Base-by-base conservation (phyloP, 106 monocot species). In the Posidonia australis region DNA sequence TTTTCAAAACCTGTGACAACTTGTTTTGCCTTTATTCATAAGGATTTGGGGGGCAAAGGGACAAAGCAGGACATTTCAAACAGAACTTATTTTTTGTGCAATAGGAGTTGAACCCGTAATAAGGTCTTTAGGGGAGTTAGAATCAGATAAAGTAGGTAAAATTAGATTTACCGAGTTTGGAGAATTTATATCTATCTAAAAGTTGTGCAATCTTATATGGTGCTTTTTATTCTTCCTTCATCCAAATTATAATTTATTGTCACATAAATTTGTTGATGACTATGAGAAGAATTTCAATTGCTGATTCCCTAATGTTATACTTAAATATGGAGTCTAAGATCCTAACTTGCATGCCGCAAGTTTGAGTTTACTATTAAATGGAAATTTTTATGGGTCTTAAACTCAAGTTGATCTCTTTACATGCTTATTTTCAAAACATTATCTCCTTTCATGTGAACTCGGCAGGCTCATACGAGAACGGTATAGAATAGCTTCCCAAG, bases 1-100 rank as follows among this genome's bases (percentile, higher is more conserved):
- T 23, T 42, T 65, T 66, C 5, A 14, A 26, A 44, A 63, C n/a
- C 13, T 65, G 53, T 63, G 22, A 13, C 22, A 5, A 41, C 2
- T 36, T 41, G 11, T 19, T 22, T 61, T 55, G 10, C 48, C 58
- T 56, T 27, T 29, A 51, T 44, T 30, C 63, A 23, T 72, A 93
- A 89, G 93, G 65, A 80, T 93, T 5, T 93, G 93, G 93, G 93
- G 93, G 45, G 93, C 89, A 60, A 93, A 93, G 81, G 93, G 93
- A 27, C 93, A 93, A 70, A 89, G 93, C 21, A 93, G 89, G 74
- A 93, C 93, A 17, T 89, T 93, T 72, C 93, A 93, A 74, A 93
- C 93, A 21, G 93, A 93, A 75, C 83, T 93, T 66, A 89, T 93
- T 61, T 93, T 93, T 56, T 69, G 70, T 65, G 83, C 85, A 67